Percentiles rank a stretch among this genome's conserved stretches.
Evolutionary conservation across 2,329 filamentous ascomycete genomes (phyloP).

Genomic region (Clonostachys rosea): DNA sequence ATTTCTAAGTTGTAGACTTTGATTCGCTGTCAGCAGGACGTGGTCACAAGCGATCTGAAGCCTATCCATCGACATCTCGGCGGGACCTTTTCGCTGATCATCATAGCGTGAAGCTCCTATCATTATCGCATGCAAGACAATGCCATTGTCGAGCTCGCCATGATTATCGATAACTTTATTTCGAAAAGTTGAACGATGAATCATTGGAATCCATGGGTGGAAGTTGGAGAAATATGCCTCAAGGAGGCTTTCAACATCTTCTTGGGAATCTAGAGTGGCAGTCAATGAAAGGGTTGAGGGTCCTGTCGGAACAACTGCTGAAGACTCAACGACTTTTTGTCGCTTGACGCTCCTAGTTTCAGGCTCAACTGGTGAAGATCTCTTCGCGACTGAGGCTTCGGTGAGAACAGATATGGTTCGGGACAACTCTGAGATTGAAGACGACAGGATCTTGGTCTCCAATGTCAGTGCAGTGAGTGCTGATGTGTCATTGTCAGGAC

Average conservation of each 20-base stretch:
- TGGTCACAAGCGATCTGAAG: constrained; percentile 6
- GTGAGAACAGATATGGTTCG: too few relatives aligned
- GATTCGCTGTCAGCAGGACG: constrained; percentile 22
- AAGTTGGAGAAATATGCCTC: constrained; percentile 25
- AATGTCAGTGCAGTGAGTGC: too few relatives aligned
- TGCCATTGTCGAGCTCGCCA: constrained; percentile 15
- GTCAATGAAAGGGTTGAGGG: constrained; percentile 13
- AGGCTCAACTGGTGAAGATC: constrained; percentile 1
- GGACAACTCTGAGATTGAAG: too few relatives aligned
- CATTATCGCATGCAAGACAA: constrained; percentile 28
- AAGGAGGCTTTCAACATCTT: constrained; percentile 9
- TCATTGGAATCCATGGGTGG: constrained; percentile 33
- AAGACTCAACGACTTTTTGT: constrained; percentile 10
- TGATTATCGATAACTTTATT: constrained; percentile 12
- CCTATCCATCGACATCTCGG: constrained; percentile 7
- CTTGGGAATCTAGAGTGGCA: constrained; percentile 9
- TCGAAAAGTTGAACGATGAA: constrained; percentile 22
- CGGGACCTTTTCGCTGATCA: constrained; percentile 10
- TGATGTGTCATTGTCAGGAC: too few relatives aligned
- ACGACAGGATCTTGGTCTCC: too few relatives aligned
- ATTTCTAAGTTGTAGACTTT: constrained; percentile 24
- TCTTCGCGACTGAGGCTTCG: too few relatives aligned
- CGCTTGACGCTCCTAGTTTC: constrained; percentile 11
- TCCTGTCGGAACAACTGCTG: constrained; percentile 6
- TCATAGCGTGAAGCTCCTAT: constrained; percentile 16